These are phyloP conservation scores for Knoxia roxburghii DNA, from an alignment of 257 asterid genomes.

Conservation along the genomic window DNA sequence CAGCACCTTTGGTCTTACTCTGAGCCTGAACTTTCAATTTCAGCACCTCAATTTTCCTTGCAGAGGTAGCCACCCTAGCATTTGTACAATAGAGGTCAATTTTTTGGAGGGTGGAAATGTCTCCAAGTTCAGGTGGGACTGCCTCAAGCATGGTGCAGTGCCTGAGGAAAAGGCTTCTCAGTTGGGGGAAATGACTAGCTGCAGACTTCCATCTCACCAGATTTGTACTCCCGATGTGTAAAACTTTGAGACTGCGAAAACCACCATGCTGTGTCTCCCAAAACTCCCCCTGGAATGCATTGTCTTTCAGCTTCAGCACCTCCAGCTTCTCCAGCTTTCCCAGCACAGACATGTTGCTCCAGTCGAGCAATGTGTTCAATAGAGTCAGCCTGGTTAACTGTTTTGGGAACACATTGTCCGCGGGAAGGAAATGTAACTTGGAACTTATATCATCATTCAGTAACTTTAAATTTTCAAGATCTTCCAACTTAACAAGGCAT, in stretches of 20 bases:
- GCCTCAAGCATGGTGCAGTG: constrained; percentile 13
- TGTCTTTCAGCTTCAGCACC: constrained; percentile 25
- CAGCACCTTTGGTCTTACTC: constrained; percentile 3
- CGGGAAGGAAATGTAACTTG: constrained; percentile 14
- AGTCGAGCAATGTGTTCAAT: constrained; percentile 18
- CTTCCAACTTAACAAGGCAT: constrained; percentile 2
- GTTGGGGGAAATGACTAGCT: constrained; percentile 14
- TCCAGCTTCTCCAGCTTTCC: constrained; percentile 24
- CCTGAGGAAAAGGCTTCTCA: constrained; percentile 13
- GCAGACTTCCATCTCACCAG: constrained; percentile 19
- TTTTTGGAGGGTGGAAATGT: constrained; percentile 14
- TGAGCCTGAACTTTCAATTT: constrained; percentile 1
- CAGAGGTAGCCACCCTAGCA: constrained; percentile 15
- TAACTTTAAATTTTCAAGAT: constrained; percentile 22
- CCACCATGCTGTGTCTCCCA: constrained; percentile 21
- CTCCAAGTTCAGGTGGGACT: constrained; percentile 15
- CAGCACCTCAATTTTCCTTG: constrained; percentile 8
- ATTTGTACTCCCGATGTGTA: constrained; percentile 17
- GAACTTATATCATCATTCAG: constrained; percentile 11
- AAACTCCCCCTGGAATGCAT: constrained; percentile 22
- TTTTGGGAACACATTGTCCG: constrained; percentile 12
- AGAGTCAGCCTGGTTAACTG: constrained; percentile 17
- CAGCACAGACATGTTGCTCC: constrained; percentile 22
- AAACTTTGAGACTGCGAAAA: constrained; percentile 15
- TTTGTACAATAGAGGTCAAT: constrained; percentile 20